A percentile compares a stretch with the other conserved stretches of the same genome.
These are phyloP conservation scores for Nitzschia sp. DNA, from an alignment of 108 stramenopile species.

Conservation along the genomic window DNA sequence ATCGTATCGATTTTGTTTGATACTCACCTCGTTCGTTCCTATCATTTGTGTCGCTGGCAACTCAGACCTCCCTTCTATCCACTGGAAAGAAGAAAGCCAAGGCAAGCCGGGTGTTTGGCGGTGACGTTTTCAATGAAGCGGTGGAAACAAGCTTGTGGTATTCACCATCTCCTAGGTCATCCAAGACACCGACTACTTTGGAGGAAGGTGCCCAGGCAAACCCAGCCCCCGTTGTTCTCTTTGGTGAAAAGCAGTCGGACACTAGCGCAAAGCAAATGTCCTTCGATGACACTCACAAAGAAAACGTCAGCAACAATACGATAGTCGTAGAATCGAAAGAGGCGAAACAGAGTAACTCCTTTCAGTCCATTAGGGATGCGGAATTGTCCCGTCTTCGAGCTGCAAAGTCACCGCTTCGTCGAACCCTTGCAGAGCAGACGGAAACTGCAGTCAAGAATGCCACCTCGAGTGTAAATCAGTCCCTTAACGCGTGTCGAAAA, in stretches of 20 bases:
- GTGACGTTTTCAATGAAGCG: conserved; percentile 30
- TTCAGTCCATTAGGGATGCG: conserved; percentile 18
- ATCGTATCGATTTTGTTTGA: too few species aligned
- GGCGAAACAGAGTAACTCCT: neutral
- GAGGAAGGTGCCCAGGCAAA: neutral
- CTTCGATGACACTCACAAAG: neutral
- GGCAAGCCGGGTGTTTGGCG: conserved; percentile 52
- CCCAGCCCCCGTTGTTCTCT: conserved; percentile 14
- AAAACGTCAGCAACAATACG: conserved; percentile 31
- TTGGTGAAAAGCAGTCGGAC: conserved; percentile 4
- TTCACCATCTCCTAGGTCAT: conserved; percentile 36
- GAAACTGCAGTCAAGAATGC: conserved; percentile 45
- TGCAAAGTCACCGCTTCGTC: conserved; percentile 27
- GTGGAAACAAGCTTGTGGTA: conserved; percentile 48
- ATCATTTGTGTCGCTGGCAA: too few species aligned
- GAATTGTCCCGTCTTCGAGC: conserved; percentile 35
- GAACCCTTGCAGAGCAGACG: conserved; percentile 32
- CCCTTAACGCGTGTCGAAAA: conserved; percentile 40
- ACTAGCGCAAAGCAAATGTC: neutral
- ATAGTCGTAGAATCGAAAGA: neutral
- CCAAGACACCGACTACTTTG: neutral
- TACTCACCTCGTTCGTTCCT: too few species aligned
- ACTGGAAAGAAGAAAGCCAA: conserved; percentile 33
- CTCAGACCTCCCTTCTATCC: conserved; percentile 19
- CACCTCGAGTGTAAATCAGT: conserved; percentile 34